phyloP scores from a whole-genome alignment of 2,329 filamentous ascomycete genomes.

The Fonsecaea nubica region DNA sequence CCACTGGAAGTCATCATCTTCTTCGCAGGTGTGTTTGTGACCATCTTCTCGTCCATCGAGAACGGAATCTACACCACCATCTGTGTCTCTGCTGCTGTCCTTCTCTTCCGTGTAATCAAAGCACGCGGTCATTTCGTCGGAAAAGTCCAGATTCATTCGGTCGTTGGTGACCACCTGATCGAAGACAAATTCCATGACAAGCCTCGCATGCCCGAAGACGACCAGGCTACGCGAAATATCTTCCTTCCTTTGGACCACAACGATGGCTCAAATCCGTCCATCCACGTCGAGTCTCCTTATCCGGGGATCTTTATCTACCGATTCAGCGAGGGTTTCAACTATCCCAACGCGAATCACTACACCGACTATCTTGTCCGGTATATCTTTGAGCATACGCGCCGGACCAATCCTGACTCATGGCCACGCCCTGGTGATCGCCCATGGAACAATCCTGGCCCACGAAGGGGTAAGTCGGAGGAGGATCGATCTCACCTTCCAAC shows the following conservation, averaged over 20 bases:
- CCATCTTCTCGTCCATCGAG: conserved; percentile 86
- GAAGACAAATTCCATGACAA: conserved; percentile 62
- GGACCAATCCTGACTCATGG: conserved; percentile 74
- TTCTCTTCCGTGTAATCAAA: conserved; percentile 83
- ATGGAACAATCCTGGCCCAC: conserved; percentile 91
- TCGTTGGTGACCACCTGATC: conserved; percentile 75
- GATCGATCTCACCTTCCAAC: conserved; percentile 65
- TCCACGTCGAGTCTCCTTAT: conserved; percentile 80
- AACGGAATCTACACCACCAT: conserved; percentile 91
- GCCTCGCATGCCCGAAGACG: conserved; percentile 38
- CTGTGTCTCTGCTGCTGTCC: conserved; percentile 73
- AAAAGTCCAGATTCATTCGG: conserved; percentile 80
- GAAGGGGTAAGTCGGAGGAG: conserved; percentile 59
- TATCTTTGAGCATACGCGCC: conserved; percentile 74
- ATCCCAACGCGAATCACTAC: conserved; percentile 89
- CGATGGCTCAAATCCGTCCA: conserved; percentile 88
- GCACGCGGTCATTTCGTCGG: conserved; percentile 85
- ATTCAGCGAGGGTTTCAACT: conserved; percentile 94
- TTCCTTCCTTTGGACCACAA: conserved; percentile 85
- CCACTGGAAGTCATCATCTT: conserved; percentile 91
- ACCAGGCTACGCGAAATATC: conserved; percentile 65
- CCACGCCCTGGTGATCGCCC: conserved; percentile 76
- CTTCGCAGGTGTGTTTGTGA: conserved; percentile 89
- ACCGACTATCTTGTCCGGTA: conserved; percentile 76
- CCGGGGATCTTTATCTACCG: conserved; percentile 96